A percentile compares a stretch with the other conserved stretches of the same genome.
phyloP scores from a whole-genome alignment of 176 grass and related monocot genomes.

The Ensete ventricosum region DNA sequence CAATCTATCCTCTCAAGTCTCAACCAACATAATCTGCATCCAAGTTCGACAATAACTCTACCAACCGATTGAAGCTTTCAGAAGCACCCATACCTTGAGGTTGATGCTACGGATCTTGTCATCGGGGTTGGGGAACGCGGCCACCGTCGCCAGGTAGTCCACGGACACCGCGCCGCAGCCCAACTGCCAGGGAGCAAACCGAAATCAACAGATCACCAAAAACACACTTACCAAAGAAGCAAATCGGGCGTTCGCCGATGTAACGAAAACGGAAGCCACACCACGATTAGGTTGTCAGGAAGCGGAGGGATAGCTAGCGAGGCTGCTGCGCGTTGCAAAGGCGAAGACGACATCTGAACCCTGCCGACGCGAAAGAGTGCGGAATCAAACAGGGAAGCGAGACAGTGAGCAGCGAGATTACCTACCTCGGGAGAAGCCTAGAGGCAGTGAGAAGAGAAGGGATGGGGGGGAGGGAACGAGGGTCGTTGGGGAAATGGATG shows the following conservation, averaged over 20 bases:
- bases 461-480: background rate
- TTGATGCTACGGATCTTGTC: constrained; percentile 86
- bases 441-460: constrained; percentile 1
- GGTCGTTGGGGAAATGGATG: background rate
- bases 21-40: too few species aligned
- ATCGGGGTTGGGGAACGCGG: constrained; percentile 75
- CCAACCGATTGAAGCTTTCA: background rate
- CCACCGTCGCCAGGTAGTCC: constrained; percentile 85
- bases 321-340: background rate
- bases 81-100: constrained; percentile 36
- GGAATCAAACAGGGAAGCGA: background rate
- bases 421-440: constrained; percentile 2
- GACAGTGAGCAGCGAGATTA: background rate
- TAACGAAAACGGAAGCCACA: background rate
- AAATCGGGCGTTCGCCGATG: background rate
- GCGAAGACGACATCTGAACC: constrained; percentile 28
- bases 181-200: constrained; percentile 12
- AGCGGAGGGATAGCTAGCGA: constrained; percentile 1
- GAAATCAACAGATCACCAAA: background rate
- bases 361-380: constrained; percentile 12
- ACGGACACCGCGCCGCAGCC: constrained; percentile 61
- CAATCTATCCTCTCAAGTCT: too few species aligned
- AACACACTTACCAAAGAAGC: background rate
- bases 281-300: constrained; percentile 34
- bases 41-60: background rate